phyloP scores from a whole-genome alignment of 148 eudicot species.

The Polygonum aviculare region DNA sequence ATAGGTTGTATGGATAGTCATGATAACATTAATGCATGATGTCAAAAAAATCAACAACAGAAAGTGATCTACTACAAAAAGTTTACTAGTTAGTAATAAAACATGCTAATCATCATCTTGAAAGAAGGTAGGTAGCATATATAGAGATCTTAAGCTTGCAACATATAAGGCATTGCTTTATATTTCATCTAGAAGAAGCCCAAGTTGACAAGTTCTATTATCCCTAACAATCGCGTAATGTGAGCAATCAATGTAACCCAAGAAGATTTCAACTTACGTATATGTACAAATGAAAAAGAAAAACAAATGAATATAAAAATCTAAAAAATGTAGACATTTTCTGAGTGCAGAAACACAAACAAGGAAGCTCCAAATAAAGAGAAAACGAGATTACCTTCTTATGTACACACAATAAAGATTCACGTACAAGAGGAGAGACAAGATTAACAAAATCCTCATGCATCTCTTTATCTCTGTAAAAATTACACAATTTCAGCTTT shows the following conservation, averaged over 20 bases:
- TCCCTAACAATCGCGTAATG: not conserved
- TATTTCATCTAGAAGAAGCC: not conserved
- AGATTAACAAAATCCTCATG: constrained; percentile 59
- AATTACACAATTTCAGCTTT: constrained; percentile 63
- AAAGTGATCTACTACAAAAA: not conserved
- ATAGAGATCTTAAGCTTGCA: not conserved
- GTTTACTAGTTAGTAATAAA: not conserved
- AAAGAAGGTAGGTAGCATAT: not conserved
- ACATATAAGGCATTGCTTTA: not conserved
- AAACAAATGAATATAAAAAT: not conserved
- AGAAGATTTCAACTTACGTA: not conserved
- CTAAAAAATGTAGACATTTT: too few species aligned
- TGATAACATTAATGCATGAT: not conserved
- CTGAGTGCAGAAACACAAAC: not conserved
- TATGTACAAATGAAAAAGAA: not conserved
- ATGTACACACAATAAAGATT: constrained; percentile 45
- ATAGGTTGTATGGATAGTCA: not conserved
- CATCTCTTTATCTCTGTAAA: constrained; percentile 57
- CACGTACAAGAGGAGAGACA: constrained; percentile 57
- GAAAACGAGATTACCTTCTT: constrained; percentile 41
- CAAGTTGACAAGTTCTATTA: not conserved
- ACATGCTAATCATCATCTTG: not conserved
- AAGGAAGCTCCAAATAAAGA: not conserved
- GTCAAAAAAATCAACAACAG: not conserved
- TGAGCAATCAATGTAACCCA: not conserved